Evolutionary conservation across 1,139 yeast genomes (phyloP), one percentile per base, ranked within the genome.

Genomic region (Hemisphaericaspora xylanilytica): DNA sequence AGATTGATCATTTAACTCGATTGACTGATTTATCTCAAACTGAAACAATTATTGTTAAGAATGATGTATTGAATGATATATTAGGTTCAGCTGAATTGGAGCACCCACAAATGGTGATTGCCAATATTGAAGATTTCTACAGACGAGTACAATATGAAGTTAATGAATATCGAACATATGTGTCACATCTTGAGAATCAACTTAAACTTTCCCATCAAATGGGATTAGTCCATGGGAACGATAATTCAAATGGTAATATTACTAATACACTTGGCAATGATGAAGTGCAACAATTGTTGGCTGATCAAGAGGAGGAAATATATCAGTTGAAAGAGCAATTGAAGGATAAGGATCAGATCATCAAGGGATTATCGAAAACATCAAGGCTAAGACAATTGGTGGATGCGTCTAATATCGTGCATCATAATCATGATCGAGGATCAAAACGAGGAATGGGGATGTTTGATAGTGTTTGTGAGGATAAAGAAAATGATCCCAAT

Each of bases 261-360:
- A 13, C 25, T 5, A 13, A 16, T 10, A 28, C 15, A 7, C 33
- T 35, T 16, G 37, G 10, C 6, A 20, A 28, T 15, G 15, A 14
- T 22, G 37, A 35, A 25, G 18, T 28, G n/a, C 21, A 28, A 6
- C 29, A 57, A 11, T 46, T 60, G 2, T 47, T 82, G 42, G 70
- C 70, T 42, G 89, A 81, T 30, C 83, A 84, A 49, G 82, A 77
- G 45, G 89, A 80, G 38, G 95, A 86, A 55, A 78, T 88, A 9
- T 56, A 66, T 36, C 87, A 81, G 40, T 65, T 89, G 50, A 75
- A 75, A 51, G 84, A 78, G 43, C 69, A 75, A 36, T 60, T 86
- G 37, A 73, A 75, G 39, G 78, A 72, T 49, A 89, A 88, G 57
- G 95, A 88, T 50, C 81, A 82, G 37, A 81, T 89, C 46, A 86